Evolutionary conservation across 192 early-diverging fungal genomes (phyloP).

Genomic region (Dissophora ornata): DNA sequence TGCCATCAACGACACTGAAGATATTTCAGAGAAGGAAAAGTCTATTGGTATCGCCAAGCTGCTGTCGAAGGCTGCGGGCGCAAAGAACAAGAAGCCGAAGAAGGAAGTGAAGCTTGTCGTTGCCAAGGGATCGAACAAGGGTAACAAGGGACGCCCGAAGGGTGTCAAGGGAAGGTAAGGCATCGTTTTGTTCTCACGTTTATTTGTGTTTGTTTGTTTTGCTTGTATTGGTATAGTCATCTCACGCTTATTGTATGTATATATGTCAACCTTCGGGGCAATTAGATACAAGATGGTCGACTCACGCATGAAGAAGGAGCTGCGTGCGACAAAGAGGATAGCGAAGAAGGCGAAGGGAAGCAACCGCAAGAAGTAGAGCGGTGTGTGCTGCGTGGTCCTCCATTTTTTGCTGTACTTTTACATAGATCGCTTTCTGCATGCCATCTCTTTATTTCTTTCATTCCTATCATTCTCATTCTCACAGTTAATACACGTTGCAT

Average conservation of each 20-base stretch:
- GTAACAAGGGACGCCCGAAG: conserved; percentile 90
- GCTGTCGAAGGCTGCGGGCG: conserved; percentile 78
- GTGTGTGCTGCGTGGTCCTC: neutral
- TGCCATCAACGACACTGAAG: conserved; percentile 84
- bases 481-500: too few relatives aligned
- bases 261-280: neutral
- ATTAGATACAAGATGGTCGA: conserved; percentile 91
- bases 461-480: neutral
- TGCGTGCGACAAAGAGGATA: conserved; percentile 83
- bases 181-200: conserved; percentile 12
- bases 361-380: conserved; percentile 55
- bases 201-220: neutral
- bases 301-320: conserved; percentile 95
- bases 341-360: conserved; percentile 71
- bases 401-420: neutral
- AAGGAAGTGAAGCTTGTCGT: conserved; percentile 91
- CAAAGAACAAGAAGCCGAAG: conserved; percentile 80
- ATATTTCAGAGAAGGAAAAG: conserved; percentile 92
- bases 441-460: neutral
- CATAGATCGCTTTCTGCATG: neutral
- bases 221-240: too few relatives aligned
- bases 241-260: neutral
- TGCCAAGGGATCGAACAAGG: conserved; percentile 83
- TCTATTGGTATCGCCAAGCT: conserved; percentile 83
- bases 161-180: conserved; percentile 96